Evolutionary conservation across 2,329 filamentous ascomycete genomes (phyloP), one percentile per base, ranked within the genome.

Genomic region (Fusarium sarcochroum): DNA sequence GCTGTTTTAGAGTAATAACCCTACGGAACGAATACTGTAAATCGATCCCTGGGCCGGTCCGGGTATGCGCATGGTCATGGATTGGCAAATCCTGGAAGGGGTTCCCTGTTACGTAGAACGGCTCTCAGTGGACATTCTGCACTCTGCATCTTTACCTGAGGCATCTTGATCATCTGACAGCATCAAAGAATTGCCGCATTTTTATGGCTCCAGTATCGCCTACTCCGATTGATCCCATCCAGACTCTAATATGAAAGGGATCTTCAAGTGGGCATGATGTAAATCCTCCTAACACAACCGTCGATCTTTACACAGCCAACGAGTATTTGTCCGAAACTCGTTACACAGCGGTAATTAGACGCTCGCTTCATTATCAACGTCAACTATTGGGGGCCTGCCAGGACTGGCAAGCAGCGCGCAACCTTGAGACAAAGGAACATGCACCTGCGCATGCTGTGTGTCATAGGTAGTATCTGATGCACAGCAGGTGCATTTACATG

Each of bases 1-100:
- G 44, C 42, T 44, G 60, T 69, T 69, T 68, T 55, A 69, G 51
- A 68, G 47, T 25, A 52, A 54, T 38, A 48, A 48, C 27, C 32
- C 34, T 55, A 66, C 61, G 51, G 66, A 51, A 50, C 18, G 47
- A 62, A 60, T 48, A 45, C 45, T 53, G 32, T 46, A 64, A 54
- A 55, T 37, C 9, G 25, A 59, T 47, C 25, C 41, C 38, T 69
- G 23, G 55, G 32, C 44, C 54, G 50, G 53, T 30, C 27, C 27
- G 27, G 27, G 27, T 11, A 30, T 30, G 27, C 9, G 10, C 27
- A 30, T 30, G 27, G 27, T 11, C 10, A 30, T 48, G 47, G 61
- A 44, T 42, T 56, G 58, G 51, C 48, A 48, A 54, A 40, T 34
- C 30, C 37, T 25, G 23, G 32, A 30, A 62, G 40, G 66, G 47